Base-by-base conservation (phyloP, 2,329 filamentous ascomycete genomes). In the Fusarium sp. region DNA sequence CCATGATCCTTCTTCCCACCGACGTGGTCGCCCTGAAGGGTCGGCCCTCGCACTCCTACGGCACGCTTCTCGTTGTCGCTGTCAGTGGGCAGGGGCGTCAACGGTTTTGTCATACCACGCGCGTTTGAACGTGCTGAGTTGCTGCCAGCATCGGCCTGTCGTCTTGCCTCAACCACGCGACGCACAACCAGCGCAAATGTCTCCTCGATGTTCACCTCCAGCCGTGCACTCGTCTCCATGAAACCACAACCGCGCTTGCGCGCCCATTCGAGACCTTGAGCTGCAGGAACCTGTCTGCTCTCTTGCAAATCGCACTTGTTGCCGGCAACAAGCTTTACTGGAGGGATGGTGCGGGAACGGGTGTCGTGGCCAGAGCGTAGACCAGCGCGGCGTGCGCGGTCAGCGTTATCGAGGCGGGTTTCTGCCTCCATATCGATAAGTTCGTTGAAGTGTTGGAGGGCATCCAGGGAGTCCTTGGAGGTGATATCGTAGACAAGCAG, bases 401-500 rank as follows among this genome's bases (percentile, higher is more conserved):
- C 82, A 25, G 86, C 89, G 58, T 89, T 89, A 79, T 92, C 91
- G 49, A 88, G 81, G 7, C 88, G 83, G 41, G 86, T 89, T 76
- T 95, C 92, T 61, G 89, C 85, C 80, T 95, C 92, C 86, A 94
- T 93, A 77, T 93, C 91, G 77, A 96, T 93, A 77, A 96, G 85
- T 72, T 93, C 90, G 81, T 92, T 91, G 81, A 94, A 96, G 81
- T 93, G 92, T 70, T 90, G 85, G 51, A 96, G 85, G 14, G 89
- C 89, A 51, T 91, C 86, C 69, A 96, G 87, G 43, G 89, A 91
- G 75, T 88, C 84, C 62, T 81, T 78, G 44, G 87, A 88, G 2
- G 93, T 96, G 80, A 96, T 95, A 82, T 96, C 93, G 86, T 96
- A 96, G 73, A 96, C 93, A 74, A 96, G 87, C 23, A 96, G 85